A percentile compares a stretch with the other conserved stretches of the same genome.
phyloP scores from a whole-genome alignment of 148 eudicot species.

The Rhododendron henanense region DNA sequence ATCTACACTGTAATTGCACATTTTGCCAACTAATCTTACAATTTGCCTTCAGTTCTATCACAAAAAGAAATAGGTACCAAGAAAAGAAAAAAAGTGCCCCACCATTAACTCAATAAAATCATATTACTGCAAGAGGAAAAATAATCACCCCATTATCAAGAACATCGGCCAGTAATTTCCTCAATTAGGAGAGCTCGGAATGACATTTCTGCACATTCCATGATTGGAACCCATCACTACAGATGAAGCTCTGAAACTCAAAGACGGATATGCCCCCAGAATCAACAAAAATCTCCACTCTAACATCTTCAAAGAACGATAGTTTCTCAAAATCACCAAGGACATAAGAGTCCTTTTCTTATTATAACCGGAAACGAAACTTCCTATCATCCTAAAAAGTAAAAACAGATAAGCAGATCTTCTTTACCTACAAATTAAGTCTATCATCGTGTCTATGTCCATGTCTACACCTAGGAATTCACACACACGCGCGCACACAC shows the following conservation, averaged over 20 bases:
- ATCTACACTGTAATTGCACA: neutral
- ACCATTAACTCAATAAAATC: neutral
- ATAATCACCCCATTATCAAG: neutral
- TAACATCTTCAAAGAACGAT: neutral
- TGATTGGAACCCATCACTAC: neutral
- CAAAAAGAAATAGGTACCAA: neutral
- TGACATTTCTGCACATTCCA: neutral
- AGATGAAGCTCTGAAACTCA: neutral
- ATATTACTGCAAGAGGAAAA: neutral
- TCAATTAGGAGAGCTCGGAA: neutral
- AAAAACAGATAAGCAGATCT: neutral
- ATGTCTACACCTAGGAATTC: neutral
- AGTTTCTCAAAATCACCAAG: neutral
- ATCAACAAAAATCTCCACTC: neutral
- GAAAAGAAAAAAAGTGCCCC: neutral
- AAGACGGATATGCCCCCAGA: neutral
- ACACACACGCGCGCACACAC: neutral
- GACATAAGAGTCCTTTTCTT: neutral
- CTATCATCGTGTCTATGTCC: neutral
- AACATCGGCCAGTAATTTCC: neutral
- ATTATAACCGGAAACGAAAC: neutral
- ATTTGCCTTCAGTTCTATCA: neutral
- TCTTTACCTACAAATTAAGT: neutral
- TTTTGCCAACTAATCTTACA: neutral
- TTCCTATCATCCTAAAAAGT: neutral